Evolutionary conservation across 163 green algal species (phyloP), one percentile per base, ranked within the genome.

Genomic region (Prototheca cutis): DNA sequence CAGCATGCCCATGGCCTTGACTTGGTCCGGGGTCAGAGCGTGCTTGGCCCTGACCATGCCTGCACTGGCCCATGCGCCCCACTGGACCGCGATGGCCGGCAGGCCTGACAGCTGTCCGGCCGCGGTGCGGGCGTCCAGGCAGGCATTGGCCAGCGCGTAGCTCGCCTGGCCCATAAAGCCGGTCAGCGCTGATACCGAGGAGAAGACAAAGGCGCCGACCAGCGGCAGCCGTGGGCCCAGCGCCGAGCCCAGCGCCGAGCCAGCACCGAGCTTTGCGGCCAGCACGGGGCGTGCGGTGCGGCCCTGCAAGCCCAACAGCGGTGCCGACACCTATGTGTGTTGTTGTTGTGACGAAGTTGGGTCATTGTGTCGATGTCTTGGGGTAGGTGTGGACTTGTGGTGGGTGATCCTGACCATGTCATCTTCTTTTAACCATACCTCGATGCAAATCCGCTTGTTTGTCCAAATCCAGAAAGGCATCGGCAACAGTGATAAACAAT

Each of bases 71-170:
- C 82, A 90, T 23, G 77, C 72, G 48, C 83, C 83, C 79, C 81
- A 92, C 72, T 89, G 81, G 49, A 87, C 55, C 42, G 73, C 59
- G 1, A 54, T 55, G 56, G 79, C 55, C 10, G 70, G 57, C 18
- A 81, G 65, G 15, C 70, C 66, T 24, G 10, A 13, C 4, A 27
- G 25, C 49, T 6, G 5, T 6, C 13, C 49, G 21, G 21, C 49
- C 19, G 25, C 49, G 24, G 21, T 19, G 1, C 8, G 13, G 6
- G 68, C 68, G 29, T 76, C 68, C 56, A 95, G 67, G 0, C 52
- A 72, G 1, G 73, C 74, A 59, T 95, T 96, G 19, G 87, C 89
- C 5, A 76, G 84, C 0, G 69, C 73, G 53, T 96, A 96, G 68
- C 87, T 89, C 49, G 79, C 74, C 65, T 96, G 89, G 15, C 87